phyloP scores from a whole-genome alignment of 108 stramenopile species.

The Fragilaria radians region DNA sequence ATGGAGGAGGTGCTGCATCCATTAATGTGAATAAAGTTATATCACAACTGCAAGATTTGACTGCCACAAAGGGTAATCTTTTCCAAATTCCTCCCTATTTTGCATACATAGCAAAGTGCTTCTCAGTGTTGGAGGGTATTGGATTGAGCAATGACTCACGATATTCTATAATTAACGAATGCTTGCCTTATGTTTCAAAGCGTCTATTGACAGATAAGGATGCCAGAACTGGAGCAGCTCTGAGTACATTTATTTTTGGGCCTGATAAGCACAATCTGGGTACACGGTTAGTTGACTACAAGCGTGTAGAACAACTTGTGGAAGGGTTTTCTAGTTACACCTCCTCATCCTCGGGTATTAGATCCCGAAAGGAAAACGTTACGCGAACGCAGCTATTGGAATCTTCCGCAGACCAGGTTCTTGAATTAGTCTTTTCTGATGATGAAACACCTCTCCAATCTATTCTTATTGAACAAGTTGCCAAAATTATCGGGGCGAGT shows the following conservation, averaged over 20 bases:
- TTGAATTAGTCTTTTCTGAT: slow-evolving; percentile 69
- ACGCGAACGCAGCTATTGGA: slow-evolving; percentile 48
- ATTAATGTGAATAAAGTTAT: slow-evolving; percentile 90
- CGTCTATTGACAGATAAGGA: slow-evolving; percentile 85
- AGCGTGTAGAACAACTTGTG: slow-evolving; percentile 77
- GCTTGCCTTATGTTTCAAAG: slow-evolving; percentile 88
- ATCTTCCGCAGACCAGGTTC: slow-evolving; percentile 50
- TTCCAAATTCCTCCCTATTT: slow-evolving; percentile 77
- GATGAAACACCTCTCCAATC: slow-evolving; percentile 77
- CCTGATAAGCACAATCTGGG: slow-evolving; percentile 68
- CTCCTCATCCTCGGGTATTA: slow-evolving; percentile 56
- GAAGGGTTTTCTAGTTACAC: slow-evolving; percentile 76
- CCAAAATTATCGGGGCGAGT: slow-evolving; percentile 67
- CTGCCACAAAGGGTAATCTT: slow-evolving; percentile 66
- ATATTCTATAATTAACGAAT: slow-evolving; percentile 94
- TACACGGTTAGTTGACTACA: slow-evolving; percentile 62
- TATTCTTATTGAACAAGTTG: slow-evolving; percentile 77
- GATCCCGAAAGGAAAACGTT: slow-evolving; percentile 35
- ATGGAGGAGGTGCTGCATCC: slow-evolving; percentile 85
- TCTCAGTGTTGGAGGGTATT: slow-evolving; percentile 92
- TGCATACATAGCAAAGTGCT: slow-evolving; percentile 88
- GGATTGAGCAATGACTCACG: slow-evolving; percentile 84
- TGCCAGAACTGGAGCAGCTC: slow-evolving; percentile 74
- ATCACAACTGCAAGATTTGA: slow-evolving; percentile 74
- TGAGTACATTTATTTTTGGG: slow-evolving; percentile 91